Evolutionary conservation across 1,139 yeast genomes (phyloP).

Genomic region (Chernovozyma sophiae-reginae): DNA sequence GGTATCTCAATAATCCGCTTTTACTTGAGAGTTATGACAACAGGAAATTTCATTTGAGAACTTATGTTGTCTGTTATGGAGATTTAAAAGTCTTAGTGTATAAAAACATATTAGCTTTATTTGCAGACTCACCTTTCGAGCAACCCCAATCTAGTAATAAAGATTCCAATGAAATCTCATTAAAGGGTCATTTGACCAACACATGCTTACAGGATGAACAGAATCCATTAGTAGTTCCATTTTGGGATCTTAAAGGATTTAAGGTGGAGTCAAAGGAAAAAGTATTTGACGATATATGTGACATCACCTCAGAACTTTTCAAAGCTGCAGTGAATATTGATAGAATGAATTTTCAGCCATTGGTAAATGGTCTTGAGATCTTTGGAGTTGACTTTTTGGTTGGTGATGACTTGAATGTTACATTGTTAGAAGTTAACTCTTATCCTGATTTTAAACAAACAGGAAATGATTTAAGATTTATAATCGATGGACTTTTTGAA

Average conservation of each 20-base stretch:
- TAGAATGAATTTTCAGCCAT: slow-evolving; percentile 83
- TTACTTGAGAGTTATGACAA: slow-evolving; percentile 56
- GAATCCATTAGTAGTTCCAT: slow-evolving; percentile 56
- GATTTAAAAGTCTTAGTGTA: slow-evolving; percentile 74
- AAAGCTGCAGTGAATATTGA: slow-evolving; percentile 79
- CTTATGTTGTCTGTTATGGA: slow-evolving; percentile 77
- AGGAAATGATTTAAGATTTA: slow-evolving; percentile 63
- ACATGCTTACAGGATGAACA: slow-evolving; percentile 75
- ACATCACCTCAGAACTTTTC: slow-evolving; percentile 67
- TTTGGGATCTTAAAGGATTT: slow-evolving; percentile 55
- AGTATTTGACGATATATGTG: slow-evolving; percentile 54
- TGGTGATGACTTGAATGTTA: slow-evolving; percentile 49
- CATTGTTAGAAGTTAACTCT: slow-evolving; percentile 79
- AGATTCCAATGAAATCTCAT: slow-evolving; percentile 32
- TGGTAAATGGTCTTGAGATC: slow-evolving; percentile 76
- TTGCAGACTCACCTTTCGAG: slow-evolving; percentile 57
- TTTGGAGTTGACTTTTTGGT: slow-evolving; percentile 88
- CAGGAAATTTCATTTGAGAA: slow-evolving; percentile 83
- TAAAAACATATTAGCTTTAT: slow-evolving; percentile 72
- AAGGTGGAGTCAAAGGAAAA: slow-evolving; percentile 17
- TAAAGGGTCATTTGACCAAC: slow-evolving; percentile 81
- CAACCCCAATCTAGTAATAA: slow-evolving; percentile 27
- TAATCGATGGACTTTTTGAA: slow-evolving; percentile 60
- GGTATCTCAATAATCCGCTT: slow-evolving; percentile 66
- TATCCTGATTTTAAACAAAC: slow-evolving; percentile 97